Evolutionary conservation across 345 rosid genomes (phyloP), one percentile per base, ranked within the genome.

Genomic region (Acer saccharum): DNA sequence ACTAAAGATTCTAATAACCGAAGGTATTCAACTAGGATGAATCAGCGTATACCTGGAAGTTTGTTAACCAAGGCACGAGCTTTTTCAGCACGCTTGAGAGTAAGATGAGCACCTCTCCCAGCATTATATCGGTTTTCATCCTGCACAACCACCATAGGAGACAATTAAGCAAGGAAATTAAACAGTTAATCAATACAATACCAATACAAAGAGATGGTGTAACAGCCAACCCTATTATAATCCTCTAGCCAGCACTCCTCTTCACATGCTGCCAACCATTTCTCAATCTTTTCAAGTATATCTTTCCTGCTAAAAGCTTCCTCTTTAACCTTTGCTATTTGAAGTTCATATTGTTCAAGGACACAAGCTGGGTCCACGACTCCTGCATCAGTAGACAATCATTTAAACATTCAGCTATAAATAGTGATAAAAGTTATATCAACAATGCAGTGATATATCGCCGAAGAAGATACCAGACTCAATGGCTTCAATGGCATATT

Each of bases 231-330:
- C 91, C 94, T 90, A 82, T 94, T 94, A 73, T 97, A 94, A 82
- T 97, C 98, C 82, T 97, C 99, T 65, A 97, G 98, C 99, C 99
- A 97, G 50, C 93, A 86, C 80, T 97, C 99, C 81, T 97, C 98
- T 44, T 97, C 98, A 71, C 99, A 93, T 21, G 98, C 98, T 66
- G 80, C 86, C 83, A 90, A 78, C 99, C 99, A 97, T 85, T 93
- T 97, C 86, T 97, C 99, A 11, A 94, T 91, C 87, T 84, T 94
- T 77, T 97, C 99, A 44, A 97, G 98, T 72, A 97, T 83, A 67
- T 97, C 99, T 72, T 92, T 94, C 81, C 98, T 81, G 86, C 93
- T 85, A 77, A 94, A 85, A 71, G 98, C 95, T 86, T 94, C 98
- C 86, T 91, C 99, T 83, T 93, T 94, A 41, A 90, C 87, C 78